Evolutionary conservation across 1,284 basidiomycete species (phyloP).

Genomic region (Pseudozyma pruni): DNA sequence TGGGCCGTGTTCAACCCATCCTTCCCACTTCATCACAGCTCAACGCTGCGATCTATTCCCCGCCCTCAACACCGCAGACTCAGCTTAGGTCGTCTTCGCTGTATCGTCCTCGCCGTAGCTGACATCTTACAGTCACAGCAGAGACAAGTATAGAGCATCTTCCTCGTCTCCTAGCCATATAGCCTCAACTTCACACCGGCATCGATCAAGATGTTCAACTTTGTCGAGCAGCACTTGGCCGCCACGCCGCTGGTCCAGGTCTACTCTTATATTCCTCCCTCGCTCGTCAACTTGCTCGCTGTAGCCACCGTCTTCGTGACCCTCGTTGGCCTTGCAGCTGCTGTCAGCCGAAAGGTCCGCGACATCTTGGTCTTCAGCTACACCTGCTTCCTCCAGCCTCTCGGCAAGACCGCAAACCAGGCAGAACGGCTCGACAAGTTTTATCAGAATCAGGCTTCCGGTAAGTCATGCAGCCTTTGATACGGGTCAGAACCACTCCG

Average conservation of each 20-base stretch:
- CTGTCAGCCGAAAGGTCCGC: constrained; percentile 48
- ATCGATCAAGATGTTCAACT: constrained; percentile 16
- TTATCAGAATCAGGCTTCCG: constrained; percentile 64
- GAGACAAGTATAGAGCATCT: too few species aligned
- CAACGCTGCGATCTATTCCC: constrained; percentile 29
- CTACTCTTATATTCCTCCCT: constrained; percentile 27
- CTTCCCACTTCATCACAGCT: constrained; percentile 21
- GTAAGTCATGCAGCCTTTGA: constrained; percentile 32
- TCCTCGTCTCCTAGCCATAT: too few species aligned
- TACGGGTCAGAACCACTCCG: too few species aligned
- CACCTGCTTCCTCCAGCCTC: constrained; percentile 67
- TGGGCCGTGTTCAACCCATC: constrained; percentile 31
- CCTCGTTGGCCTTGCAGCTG: constrained; percentile 37
- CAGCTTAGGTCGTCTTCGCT: neutral
- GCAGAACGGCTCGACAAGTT: constrained; percentile 66
- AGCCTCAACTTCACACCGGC: too few species aligned
- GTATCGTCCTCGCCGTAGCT: too few species aligned
- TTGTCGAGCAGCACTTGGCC: constrained; percentile 21
- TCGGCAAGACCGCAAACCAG: constrained; percentile 64
- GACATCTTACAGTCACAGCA: too few species aligned
- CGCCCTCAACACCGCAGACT: neutral
- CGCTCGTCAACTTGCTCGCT: constrained; percentile 32
- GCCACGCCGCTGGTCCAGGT: constrained; percentile 38
- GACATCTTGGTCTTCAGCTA: constrained; percentile 60
- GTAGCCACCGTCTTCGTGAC: constrained; percentile 23